phyloP scores from a whole-genome alignment of 495 filamentous ascomycete genomes.

The Talaromyces nanjingensis region DNA sequence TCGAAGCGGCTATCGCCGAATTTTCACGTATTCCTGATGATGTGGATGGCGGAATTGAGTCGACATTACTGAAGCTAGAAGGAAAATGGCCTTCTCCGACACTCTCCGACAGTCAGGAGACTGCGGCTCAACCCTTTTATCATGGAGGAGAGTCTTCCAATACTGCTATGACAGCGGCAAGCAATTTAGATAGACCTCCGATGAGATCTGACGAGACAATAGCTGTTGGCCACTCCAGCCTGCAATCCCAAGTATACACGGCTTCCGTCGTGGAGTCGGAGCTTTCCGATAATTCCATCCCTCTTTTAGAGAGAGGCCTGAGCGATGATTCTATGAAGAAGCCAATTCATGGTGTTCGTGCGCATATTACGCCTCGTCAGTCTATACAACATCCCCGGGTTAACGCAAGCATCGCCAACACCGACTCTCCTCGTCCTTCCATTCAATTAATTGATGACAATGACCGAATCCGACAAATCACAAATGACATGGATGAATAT shows the following conservation, averaged over 20 bases:
- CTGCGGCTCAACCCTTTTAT: not conserved
- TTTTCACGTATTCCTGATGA: slow-evolving; percentile 88
- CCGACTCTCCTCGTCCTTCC: slow-evolving; percentile 39
- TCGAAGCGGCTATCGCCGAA: slow-evolving; percentile 82
- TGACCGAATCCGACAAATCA: slow-evolving; percentile 49
- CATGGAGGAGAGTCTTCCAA: not conserved
- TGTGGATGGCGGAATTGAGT: slow-evolving; percentile 88
- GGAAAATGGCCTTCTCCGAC: slow-evolving; percentile 53
- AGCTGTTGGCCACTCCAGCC: not conserved
- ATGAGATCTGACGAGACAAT: not conserved
- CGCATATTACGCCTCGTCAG: not conserved
- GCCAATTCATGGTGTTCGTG: slow-evolving; percentile 14
- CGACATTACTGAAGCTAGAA: slow-evolving; percentile 86
- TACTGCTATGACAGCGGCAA: not conserved
- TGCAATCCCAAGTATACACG: slow-evolving; percentile 18
- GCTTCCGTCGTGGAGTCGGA: slow-evolving; percentile 46
- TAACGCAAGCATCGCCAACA: slow-evolving; percentile 21
- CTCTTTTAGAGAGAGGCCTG: slow-evolving; percentile 66
- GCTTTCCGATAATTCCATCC: slow-evolving; percentile 70
- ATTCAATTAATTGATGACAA: slow-evolving; percentile 52
- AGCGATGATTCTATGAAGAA: slow-evolving; percentile 50
- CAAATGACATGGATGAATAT: slow-evolving; percentile 29
- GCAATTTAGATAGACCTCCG: not conserved
- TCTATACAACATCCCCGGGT: slow-evolving; percentile 14
- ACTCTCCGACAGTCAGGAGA: not conserved